Evolutionary conservation across 257 asterid species (phyloP).

Genomic region (Ilex aquifolium): DNA sequence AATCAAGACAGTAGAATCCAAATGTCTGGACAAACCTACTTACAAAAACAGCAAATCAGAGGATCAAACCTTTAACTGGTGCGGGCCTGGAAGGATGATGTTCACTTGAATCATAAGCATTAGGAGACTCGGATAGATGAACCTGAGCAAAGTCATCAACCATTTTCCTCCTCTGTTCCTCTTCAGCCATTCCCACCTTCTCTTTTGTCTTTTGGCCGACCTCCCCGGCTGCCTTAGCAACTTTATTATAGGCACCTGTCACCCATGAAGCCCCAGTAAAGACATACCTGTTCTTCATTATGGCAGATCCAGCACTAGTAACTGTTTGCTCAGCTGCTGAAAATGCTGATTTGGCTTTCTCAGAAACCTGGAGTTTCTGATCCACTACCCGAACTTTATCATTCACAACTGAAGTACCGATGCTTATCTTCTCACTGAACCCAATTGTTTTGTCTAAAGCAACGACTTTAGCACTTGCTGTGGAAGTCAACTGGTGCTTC

Average conservation of each 20-base stretch:
- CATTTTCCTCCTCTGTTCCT: conserved; percentile 74
- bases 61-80: conserved; percentile 56
- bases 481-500: conserved; percentile 75
- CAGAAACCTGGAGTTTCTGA: conserved; percentile 80
- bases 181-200: conserved; percentile 72
- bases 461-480: conserved; percentile 77
- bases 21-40: too few relatives aligned
- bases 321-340: conserved; percentile 88
- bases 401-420: conserved; percentile 72
- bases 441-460: conserved; percentile 72
- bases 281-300: conserved; percentile 83
- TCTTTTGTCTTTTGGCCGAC: conserved; percentile 82
- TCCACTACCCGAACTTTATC: conserved; percentile 82
- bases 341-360: conserved; percentile 76
- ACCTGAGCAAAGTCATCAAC: conserved; percentile 80
- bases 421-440: conserved; percentile 62
- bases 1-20: too few relatives aligned
- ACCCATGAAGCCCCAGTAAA: conserved; percentile 87
- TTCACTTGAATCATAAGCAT: conserved; percentile 44
- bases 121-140: conserved; percentile 79
- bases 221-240: conserved; percentile 82
- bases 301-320: conserved; percentile 72
- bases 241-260: conserved; percentile 69
- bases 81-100: conserved; percentile 60
- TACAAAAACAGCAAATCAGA: conserved; percentile 23